Conservation (phyloP, 2,329 filamentous ascomycete genomes). For the Phialocephala subalpina region DNA sequence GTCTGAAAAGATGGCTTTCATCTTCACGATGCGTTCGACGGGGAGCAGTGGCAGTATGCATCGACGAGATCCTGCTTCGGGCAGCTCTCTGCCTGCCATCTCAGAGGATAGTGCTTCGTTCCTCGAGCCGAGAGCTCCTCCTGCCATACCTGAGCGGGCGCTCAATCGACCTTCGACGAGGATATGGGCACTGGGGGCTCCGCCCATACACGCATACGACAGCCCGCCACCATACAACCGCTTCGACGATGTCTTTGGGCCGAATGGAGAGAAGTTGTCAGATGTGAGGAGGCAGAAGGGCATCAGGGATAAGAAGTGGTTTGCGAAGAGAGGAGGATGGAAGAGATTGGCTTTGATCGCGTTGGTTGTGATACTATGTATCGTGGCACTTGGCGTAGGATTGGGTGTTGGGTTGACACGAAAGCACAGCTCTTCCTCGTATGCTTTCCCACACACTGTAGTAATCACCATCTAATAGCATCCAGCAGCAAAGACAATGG, state of each 20-base stretch:
- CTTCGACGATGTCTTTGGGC: slow-evolving; percentile 17
- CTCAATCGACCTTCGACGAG: slow-evolving; percentile 31
- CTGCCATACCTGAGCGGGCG: slow-evolving; percentile 35
- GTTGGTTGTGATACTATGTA: slow-evolving; percentile 33
- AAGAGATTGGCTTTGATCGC: slow-evolving; percentile 40
- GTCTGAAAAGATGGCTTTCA: slow-evolving; percentile 31
- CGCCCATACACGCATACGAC: slow-evolving; percentile 27
- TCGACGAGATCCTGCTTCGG: slow-evolving; percentile 23
- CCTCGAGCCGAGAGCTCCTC: slow-evolving; percentile 20
- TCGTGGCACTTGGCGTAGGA: slow-evolving; percentile 44
- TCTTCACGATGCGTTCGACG: slow-evolving; percentile 33
- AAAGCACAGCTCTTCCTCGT: slow-evolving; percentile 31
- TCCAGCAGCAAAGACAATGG: slow-evolving; percentile 17
- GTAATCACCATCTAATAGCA: slow-evolving; percentile 15
- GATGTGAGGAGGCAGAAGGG: slow-evolving; percentile 32
- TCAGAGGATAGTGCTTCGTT: slow-evolving; percentile 32
- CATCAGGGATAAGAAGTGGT: slow-evolving; percentile 36
- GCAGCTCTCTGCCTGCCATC: slow-evolving; percentile 31
- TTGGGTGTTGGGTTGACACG: slow-evolving; percentile 43
- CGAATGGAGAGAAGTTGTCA: slow-evolving; percentile 34
- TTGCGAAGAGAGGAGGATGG: slow-evolving; percentile 45
- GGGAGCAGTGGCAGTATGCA: slow-evolving; percentile 23
- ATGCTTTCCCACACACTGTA: slow-evolving; percentile 5
- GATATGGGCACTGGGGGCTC: slow-evolving; percentile 27
- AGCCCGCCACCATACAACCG: slow-evolving; percentile 39